phyloP scores from a whole-genome alignment of 1,284 basidiomycete species.

The Polyporus tsugae region DNA sequence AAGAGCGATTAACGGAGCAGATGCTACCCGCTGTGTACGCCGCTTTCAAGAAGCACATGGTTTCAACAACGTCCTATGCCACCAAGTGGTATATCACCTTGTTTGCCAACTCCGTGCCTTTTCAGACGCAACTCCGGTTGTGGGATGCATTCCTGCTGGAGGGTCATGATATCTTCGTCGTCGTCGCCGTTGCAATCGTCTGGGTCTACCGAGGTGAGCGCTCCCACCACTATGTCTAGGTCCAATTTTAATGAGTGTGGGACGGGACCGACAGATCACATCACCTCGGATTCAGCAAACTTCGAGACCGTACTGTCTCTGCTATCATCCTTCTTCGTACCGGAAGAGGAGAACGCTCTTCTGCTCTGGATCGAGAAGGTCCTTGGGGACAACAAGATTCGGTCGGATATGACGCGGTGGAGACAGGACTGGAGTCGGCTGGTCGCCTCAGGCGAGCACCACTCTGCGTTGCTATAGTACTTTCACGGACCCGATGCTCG shows the following conservation, averaged over 20 bases:
- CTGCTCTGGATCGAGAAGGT: slow-evolving; percentile 83
- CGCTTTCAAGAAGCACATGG: slow-evolving; percentile 86
- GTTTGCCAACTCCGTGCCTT: slow-evolving; percentile 95
- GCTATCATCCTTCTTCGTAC: slow-evolving; percentile 91
- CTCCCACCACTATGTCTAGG: not conserved
- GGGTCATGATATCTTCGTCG: slow-evolving; percentile 89
- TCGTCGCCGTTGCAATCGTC: slow-evolving; percentile 86
- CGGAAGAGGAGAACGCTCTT: slow-evolving; percentile 85
- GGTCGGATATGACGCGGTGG: slow-evolving; percentile 76
- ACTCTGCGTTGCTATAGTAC: slow-evolving; percentile 65
- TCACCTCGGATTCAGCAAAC: slow-evolving; percentile 78
- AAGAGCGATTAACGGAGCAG: slow-evolving; percentile 85
- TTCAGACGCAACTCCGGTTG: slow-evolving; percentile 91
- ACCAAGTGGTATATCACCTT: slow-evolving; percentile 99
- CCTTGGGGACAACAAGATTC: slow-evolving; percentile 74
- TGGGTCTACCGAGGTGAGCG: slow-evolving; percentile 84
- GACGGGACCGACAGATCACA: slow-evolving; percentile 62
- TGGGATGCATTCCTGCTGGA: slow-evolving; percentile 96
- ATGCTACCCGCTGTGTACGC: slow-evolving; percentile 91
- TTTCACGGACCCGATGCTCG: slow-evolving; percentile 27
- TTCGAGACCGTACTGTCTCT: slow-evolving; percentile 92
- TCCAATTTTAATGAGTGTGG: not conserved
- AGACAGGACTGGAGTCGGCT: slow-evolving; percentile 76
- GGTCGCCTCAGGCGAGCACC: slow-evolving; percentile 72
- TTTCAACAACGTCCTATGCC: slow-evolving; percentile 93